Evolutionary conservation across 1,284 basidiomycete genomes (phyloP), one percentile per base, ranked within the genome.

Genomic region (Exobasidium rhododendri): DNA sequence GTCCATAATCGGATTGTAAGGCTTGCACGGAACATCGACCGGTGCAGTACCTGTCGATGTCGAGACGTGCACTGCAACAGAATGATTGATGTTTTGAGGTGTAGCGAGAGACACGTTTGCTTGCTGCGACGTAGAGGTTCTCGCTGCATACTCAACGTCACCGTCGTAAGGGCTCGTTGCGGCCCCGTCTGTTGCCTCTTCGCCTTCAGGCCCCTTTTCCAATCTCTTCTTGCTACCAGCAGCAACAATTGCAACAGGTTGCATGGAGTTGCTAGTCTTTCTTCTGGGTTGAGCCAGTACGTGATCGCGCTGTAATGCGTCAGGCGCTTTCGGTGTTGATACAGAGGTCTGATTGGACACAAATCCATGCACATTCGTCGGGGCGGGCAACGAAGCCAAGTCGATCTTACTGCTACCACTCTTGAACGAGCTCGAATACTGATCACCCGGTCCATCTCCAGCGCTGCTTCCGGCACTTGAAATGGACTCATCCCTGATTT

Each of bases 81-180:
- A 28, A 53, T 28, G 10, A 40, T 40, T 40, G 7, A 40, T 40
- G 17, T 13, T 28, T n/a, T 26, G 11, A 20, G 56, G 24, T 47
- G 35, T 7, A 40, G 35, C 35, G 17, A 17, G 35, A 20, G 47
- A 24, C 13, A 26, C 4, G 14, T 26, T 28, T 6, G 24, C 20
- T 50, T 61, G 54, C 17, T 56, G 51, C 13, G 44, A 58, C 35
- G 59, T 43, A 17, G 71, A 68, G 5, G 66, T 65, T 30, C 70
- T 66, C 14, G 73, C 72, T 14, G 73, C 68, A 31, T 64, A 73
- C 50, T 76, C 74, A 28, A 76, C 74, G 45, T 76, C 74, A 14
- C 74, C 74, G 54, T 76, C 74, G 60, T 76, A 75, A 0, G 74
- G 71, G 0, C 66, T 73, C 11, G 58, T 70, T 4, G 67, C 71